Base-by-base conservation (phyloP, 1,139 yeast species). In the Geotrichum bryndzae region DNA sequence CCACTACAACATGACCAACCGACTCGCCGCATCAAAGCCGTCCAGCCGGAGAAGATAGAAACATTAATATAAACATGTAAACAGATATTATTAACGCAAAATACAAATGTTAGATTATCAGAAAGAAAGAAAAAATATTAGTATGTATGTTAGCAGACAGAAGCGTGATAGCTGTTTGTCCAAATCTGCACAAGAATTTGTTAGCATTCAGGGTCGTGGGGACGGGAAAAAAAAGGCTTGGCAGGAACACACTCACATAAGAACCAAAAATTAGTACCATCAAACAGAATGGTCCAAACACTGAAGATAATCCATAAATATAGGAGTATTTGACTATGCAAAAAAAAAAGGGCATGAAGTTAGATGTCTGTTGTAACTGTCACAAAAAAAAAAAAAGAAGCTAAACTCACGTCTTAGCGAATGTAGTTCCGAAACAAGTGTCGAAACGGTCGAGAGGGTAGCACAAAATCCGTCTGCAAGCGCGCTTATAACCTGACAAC, bases 391-490 rank as follows among this genome's bases (percentile, higher is more conserved):
- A n/a, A 15, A 41, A 35, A 35, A 35, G 2, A 35, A 35, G 15
- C 10, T 11, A 10, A 41, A 41, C 46, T 41, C 6, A 41, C 57
- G 25, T 56, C 59, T 65, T 11, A 86, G 68, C 0, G 76, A 77
- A 66, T 78, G 78, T 53, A 89, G 72, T 71, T 91, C 97, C 41
- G 82, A 84, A 2, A 88, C 80, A 68, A 90, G 87, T 0, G 96
- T 87, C 61, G 91, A 85, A 48, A 89, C 83, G 0, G 97, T 91
- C 48, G 94, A 85, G 56, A 89, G 73, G 3, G 85, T 80, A 0
- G 96, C 97, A 70, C 95, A 87, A 65, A 85, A 87, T 0, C 97
- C 97, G 66, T 83, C 82, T 13, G 77, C 79, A 1, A 90, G 72
- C 0, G 89, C 96, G 10, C 68, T 68, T 0, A 88, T 68, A 2